phyloP scores from a whole-genome alignment of 441 rosid species.

The Daphne laureola region DNA sequence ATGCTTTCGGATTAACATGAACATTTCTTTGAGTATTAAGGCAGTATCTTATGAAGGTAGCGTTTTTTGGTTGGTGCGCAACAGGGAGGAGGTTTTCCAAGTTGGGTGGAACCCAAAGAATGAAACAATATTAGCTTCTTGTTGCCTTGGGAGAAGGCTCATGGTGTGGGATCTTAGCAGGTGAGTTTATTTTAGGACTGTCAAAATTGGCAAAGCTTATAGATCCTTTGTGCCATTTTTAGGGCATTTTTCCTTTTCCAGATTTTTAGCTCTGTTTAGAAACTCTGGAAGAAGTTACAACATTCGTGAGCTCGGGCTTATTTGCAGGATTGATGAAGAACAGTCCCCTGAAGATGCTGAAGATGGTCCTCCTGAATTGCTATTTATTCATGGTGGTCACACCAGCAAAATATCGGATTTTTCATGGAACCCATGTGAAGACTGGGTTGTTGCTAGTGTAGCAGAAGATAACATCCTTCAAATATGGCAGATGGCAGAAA shows the following conservation, averaged over 20 bases:
- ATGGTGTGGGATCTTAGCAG: conserved; percentile 99
- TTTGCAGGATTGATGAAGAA: conserved; percentile 79
- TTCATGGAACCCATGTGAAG: conserved; percentile 98
- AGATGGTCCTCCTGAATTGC: conserved; percentile 97
- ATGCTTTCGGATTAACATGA: background rate
- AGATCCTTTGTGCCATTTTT: no score
- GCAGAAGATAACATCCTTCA: conserved; percentile 98
- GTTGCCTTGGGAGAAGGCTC: conserved; percentile 94
- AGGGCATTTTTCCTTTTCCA: no score
- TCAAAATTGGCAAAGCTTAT: no score
- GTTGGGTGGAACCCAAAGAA: conserved; percentile 96
- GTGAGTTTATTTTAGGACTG: no score
- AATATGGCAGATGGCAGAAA: conserved; percentile 99
- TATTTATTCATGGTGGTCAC: conserved; percentile 95
- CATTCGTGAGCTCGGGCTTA: background rate
- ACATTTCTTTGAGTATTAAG: background rate
- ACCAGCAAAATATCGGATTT: conserved; percentile 96
- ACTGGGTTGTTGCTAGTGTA: conserved; percentile 93
- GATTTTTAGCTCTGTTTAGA: no score
- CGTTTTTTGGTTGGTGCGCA: conserved; percentile 15
- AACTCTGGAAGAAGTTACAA: background rate
- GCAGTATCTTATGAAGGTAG: conserved; percentile 9
- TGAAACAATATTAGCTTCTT: conserved; percentile 89
- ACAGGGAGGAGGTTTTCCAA: conserved; percentile 96
- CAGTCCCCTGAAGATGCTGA: conserved; percentile 92